Evolutionary conservation across 352 stramenopile genomes (phyloP).

Genomic region (Blastocystis sp.): DNA sequence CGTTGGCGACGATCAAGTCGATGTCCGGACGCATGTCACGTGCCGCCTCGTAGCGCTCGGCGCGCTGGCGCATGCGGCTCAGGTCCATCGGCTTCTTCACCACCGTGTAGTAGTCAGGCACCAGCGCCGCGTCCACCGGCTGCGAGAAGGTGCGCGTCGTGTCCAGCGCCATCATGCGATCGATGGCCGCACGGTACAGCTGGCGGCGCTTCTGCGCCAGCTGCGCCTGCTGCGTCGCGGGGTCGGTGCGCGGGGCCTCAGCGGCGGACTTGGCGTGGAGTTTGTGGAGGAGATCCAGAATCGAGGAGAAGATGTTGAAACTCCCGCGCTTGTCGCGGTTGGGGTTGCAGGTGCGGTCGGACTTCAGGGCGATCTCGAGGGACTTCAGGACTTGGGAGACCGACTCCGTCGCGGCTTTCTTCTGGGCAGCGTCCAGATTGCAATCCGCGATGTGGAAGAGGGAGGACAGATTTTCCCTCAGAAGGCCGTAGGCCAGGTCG

Average conservation of each 20-base stretch:
- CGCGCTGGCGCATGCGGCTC: neutral
- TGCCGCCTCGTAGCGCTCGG: neutral
- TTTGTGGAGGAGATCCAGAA: constrained; percentile 4
- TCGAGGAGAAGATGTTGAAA: constrained; percentile 12
- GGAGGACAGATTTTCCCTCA: neutral
- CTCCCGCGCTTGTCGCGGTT: neutral
- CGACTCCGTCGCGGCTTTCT: neutral
- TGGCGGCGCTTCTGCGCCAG: neutral
- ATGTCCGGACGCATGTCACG: constrained; percentile 26
- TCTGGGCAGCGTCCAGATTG: neutral
- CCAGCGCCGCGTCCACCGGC: constrained; percentile 7
- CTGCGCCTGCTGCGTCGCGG: neutral
- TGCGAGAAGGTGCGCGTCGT: neutral
- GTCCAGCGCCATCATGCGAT: constrained; percentile 3
- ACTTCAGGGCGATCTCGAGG: neutral
- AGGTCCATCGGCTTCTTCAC: constrained; percentile 50
- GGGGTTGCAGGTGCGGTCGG: neutral
- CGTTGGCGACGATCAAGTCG: constrained; percentile 29
- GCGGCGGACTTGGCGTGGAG: neutral
- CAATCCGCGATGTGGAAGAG: neutral
- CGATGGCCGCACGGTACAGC: neutral
- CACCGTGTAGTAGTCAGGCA: constrained; percentile 31
- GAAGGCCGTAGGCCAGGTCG: neutral
- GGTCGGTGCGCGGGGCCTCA: neutral
- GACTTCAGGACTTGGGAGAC: neutral